These are phyloP conservation scores for Cucurbita moschata DNA, from an alignment of 306 rosid genomes.

Conservation along the genomic window DNA sequence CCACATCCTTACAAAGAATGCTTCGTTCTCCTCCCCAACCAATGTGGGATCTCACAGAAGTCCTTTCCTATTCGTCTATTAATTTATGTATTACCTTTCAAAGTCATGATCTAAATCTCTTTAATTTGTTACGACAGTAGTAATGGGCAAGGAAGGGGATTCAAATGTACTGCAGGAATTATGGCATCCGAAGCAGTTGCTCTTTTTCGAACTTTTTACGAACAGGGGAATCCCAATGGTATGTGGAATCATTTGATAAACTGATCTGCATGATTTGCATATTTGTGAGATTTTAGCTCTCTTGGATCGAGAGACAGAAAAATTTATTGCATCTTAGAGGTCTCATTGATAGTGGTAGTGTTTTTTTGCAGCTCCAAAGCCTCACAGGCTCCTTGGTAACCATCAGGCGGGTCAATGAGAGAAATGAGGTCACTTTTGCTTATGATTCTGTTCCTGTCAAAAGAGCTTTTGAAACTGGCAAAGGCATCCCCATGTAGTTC, in stretches of 20 bases:
- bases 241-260: constrained; percentile 1
- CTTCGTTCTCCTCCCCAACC: no score
- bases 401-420: constrained; percentile 9
- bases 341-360: not conserved
- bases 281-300: not conserved
- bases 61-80: not conserved
- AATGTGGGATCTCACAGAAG: no score
- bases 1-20: no score
- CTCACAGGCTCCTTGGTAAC: constrained; percentile 47
- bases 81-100: not conserved
- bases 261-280: not conserved
- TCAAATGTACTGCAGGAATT: constrained; percentile 76
- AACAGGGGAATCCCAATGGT: constrained; percentile 97
- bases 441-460: not conserved
- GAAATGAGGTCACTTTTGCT: not conserved
- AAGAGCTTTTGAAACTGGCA: not conserved
- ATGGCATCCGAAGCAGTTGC: constrained; percentile 81
- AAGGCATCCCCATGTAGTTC: not conserved
- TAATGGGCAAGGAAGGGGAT: constrained; percentile 27
- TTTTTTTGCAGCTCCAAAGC: constrained; percentile 75
- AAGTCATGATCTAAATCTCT: not conserved
- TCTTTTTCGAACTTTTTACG: constrained; percentile 68
- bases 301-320: not conserved
- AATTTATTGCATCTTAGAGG: not conserved
- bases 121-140: constrained; percentile 22